Conservation (phyloP, 768 basidiomycete genomes). For the Hygrocybe punicea region DNA sequence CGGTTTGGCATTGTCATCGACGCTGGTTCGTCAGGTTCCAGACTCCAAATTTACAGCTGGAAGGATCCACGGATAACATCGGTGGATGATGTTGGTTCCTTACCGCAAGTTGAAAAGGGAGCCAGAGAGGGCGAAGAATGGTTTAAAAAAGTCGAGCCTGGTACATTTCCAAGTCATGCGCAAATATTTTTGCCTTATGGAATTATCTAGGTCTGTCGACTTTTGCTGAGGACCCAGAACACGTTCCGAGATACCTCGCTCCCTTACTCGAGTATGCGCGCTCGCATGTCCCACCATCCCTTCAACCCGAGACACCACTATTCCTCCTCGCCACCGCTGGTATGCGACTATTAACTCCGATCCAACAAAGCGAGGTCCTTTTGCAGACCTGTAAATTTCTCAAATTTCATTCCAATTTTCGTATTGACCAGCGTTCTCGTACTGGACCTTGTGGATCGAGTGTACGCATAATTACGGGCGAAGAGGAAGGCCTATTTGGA, state of each 20-base stretch:
- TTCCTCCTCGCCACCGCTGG: constrained; percentile 96
- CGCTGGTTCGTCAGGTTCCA: constrained; percentile 95
- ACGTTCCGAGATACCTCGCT: constrained; percentile 69
- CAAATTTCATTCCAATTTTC: constrained; percentile 70
- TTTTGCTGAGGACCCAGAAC: constrained; percentile 64
- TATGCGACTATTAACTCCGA: constrained; percentile 79
- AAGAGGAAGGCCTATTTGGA: constrained; percentile 96
- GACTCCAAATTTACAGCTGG: constrained; percentile 98
- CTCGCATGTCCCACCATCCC: constrained; percentile 79
- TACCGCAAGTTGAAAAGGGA: constrained; percentile 92
- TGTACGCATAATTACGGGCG: constrained; percentile 91
- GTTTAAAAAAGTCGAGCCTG: constrained; percentile 91
- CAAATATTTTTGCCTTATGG: constrained; percentile 2
- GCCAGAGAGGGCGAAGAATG: constrained; percentile 76
- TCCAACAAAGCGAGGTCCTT: constrained; percentile 71
- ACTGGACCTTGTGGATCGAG: constrained; percentile 88
- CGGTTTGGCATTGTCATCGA: constrained; percentile 95
- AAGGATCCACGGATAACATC: constrained; percentile 61
- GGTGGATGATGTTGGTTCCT: constrained; percentile 48
- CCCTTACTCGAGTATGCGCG: constrained; percentile 84
- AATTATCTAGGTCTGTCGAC: constrained; percentile 73
- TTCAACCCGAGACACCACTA: constrained; percentile 80
- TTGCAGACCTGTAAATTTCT: constrained; percentile 75
- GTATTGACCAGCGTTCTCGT: constrained; percentile 60
- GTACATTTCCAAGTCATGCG: constrained; percentile 45